Evolutionary conservation across 2,329 filamentous ascomycete genomes (phyloP), one percentile per base, ranked within the genome.

Genomic region (Aspergillus fructus): DNA sequence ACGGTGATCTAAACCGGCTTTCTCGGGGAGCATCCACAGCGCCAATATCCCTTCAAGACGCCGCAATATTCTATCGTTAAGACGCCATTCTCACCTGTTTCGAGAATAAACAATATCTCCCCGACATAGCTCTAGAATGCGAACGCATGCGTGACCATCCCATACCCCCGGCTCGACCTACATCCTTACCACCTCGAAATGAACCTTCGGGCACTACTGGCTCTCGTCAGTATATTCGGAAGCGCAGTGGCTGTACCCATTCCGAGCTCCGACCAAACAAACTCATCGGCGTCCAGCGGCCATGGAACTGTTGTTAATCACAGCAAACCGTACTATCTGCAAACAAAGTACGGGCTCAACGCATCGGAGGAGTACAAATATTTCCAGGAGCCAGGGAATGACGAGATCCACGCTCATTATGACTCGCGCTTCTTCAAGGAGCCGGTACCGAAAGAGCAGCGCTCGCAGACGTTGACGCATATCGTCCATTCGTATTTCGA

Each of bases 401-500:
- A 81, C 64, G 76, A 85, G 53, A 80, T 81, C 30, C 80, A 89
- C 21, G 83, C 84, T 51, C 90, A 93, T 76, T 93, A 93, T 73
- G 90, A 93, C 72, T 73, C 70, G 23, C 85, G 90, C 60, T 93
- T 82, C 75, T 93, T 89, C 75, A 78, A 80, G 40, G 75, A 80
- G n/a, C 69, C 81, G 3, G 82, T 93, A 8, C 75, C 80, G 13
- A 89, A 92, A 73, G 83, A 84, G 40, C 83, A 87, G 62, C 85
- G 89, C 66, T 81, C 82, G n/a, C 77, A 83, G 27, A 85, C 85
- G 5, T 82, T 93, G 55, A 81, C 81, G 49, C 82, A 89, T 71
- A 85, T 94, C 63, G 83, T 92, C 62, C 84, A 86, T 61, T 87
- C 89, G 51, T 94, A 94, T 75, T 81, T 94, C 45, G 79, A 81